Conservation (phyloP, 2,329 filamentous ascomycete genomes). For the Aureobasidium sp. region DNA sequence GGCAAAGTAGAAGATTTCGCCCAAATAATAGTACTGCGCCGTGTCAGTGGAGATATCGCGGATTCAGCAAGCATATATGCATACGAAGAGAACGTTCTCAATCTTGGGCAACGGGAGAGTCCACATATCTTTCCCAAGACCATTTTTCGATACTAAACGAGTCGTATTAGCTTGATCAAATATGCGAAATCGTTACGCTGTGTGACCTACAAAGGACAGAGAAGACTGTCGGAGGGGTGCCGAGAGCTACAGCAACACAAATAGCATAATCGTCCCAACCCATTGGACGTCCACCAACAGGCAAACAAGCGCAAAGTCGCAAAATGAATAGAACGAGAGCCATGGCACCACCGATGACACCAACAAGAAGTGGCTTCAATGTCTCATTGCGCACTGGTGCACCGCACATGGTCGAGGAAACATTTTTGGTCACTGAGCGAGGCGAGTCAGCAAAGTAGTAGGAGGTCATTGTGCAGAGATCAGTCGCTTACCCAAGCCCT, state of each 20-base stretch:
- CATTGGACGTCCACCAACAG: slow-evolving; percentile 21
- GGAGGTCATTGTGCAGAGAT: no score
- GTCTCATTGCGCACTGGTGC: slow-evolving; percentile 23
- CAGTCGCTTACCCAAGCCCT: not conserved
- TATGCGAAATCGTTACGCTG: no score
- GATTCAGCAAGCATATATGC: not conserved
- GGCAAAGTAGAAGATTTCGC: slow-evolving; percentile 33
- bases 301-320: slow-evolving; percentile 23
- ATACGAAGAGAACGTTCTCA: slow-evolving; percentile 22
- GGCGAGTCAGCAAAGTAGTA: not conserved
- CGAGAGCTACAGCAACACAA: slow-evolving; percentile 33
- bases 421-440: slow-evolving; percentile 19
- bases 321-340: slow-evolving; percentile 25
- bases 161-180: not conserved
- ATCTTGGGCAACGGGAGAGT: slow-evolving; percentile 25
- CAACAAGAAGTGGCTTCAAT: slow-evolving; percentile 20
- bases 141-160: slow-evolving; percentile 24
- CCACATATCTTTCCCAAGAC: slow-evolving; percentile 30
- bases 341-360: slow-evolving; percentile 24
- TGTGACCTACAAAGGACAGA: slow-evolving; percentile 13
- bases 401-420: slow-evolving; percentile 14
- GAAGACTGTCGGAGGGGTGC: slow-evolving; percentile 27
- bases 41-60: not conserved
- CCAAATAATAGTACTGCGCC: slow-evolving; percentile 7
- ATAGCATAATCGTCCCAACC: slow-evolving; percentile 48